Conservation (phyloP, 2,329 filamentous ascomycete genomes). For the Penicillium sp. region DNA sequence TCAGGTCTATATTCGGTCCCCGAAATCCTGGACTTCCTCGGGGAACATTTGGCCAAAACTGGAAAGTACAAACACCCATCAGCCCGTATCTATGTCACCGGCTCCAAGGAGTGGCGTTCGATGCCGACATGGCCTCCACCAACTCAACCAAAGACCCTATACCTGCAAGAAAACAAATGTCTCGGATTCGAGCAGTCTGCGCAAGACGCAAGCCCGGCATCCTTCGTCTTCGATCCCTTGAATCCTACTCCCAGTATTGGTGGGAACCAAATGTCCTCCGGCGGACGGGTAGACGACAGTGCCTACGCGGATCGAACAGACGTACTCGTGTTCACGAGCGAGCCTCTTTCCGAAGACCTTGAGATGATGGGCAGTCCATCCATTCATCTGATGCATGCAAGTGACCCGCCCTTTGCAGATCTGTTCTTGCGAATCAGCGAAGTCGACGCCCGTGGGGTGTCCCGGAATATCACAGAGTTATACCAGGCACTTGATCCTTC, state of each 20-base stretch:
- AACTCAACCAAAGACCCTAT: constrained; percentile 3
- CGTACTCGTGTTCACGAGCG: constrained; percentile 17
- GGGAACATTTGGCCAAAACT: constrained; percentile 16
- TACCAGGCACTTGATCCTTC: constrained; percentile 16
- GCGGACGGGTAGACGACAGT: constrained; percentile 20
- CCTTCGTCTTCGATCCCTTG: constrained; percentile 17
- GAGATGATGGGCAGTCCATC: constrained; percentile 14
- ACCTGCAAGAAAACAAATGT: constrained; percentile 8
- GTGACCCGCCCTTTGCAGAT: constrained; percentile 20
- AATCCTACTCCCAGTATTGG: constrained; percentile 19
- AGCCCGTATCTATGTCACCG: constrained; percentile 16
- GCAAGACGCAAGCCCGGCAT: constrained; percentile 6
- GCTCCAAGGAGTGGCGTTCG: constrained; percentile 15
- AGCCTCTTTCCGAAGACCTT: constrained; percentile 12
- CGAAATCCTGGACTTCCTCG: constrained; percentile 19
- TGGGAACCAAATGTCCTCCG: constrained; percentile 18
- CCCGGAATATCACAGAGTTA: constrained; percentile 17
- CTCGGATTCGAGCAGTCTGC: constrained; percentile 7
- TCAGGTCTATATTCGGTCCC: constrained; percentile 16
- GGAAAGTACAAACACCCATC: constrained; percentile 12
- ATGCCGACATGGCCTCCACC: constrained; percentile 18
- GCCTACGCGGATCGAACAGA: constrained; percentile 15
- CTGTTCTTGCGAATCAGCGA: constrained; percentile 19
- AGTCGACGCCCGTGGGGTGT: constrained; percentile 13
- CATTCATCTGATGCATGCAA: constrained; percentile 15